Base-by-base conservation (phyloP, 225 moss, liverwort and hornwort genomes). In the Straminergon stramineum region DNA sequence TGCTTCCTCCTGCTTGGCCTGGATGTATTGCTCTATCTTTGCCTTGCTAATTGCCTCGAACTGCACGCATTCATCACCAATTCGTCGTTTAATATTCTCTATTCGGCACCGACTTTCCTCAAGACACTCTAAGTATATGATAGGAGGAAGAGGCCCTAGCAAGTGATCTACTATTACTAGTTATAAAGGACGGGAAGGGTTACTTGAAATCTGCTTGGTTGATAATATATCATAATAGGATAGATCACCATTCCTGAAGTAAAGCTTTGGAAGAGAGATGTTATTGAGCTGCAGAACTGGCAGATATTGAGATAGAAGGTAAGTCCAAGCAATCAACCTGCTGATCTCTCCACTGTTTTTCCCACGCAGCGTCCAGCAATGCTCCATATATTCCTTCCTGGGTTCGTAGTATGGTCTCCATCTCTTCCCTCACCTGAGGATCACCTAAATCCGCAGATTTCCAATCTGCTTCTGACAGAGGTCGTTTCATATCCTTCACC, bases 381-480 rank as follows among this genome's bases (percentile, higher is more conserved):
- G 90, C 93, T 86, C 91, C 91, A 70, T 90, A 94, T 55, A 96
- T 85, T 70, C 92, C 88, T 86, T 99, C 97, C 93, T 97, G 96
- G 34, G 93, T 90, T 90, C 90, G 86, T 45, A 99, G 90, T 61
- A 99, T 52, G 56, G 90, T 79, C 83, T 92, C 91, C 94, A 97
- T 95, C 89, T 95, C 96, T 81, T 90, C 89, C 90, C 85, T 94
- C 82, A 39, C 91, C 85, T 85, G 87, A 66, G 93, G 93, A 82
- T 94, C 86, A 87, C 94, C 92, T 80, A 97, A 90, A 66, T 97
- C 92, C 75, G 95, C 92, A 67, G 91, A 85, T 53, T 85, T 92
- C 96, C 96, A 99, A 89, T 96, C 96, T n/a, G 92, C 92, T 84
- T 95, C 96, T 39, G 90, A 91, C 64, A 97, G 76, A n/a, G 97